A percentile compares a stretch with the other conserved stretches of the same genome.
phyloP scores from a whole-genome alignment of 768 basidiomycete species.

The Suillus sp. region DNA sequence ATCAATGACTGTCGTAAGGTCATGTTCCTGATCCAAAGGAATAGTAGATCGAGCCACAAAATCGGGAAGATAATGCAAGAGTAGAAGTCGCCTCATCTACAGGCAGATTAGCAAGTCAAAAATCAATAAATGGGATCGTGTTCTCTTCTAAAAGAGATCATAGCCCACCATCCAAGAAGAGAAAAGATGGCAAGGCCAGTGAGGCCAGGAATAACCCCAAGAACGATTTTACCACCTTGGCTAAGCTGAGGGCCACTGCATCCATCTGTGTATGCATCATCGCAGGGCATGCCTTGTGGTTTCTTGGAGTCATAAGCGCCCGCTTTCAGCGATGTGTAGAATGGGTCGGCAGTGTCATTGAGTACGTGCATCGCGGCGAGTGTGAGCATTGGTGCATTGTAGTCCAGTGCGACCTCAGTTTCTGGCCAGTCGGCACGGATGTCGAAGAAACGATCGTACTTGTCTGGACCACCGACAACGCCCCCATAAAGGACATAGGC shows the following conservation, averaged over 20 bases:
- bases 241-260: conserved; percentile 58
- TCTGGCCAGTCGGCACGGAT: conserved; percentile 89
- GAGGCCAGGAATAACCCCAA: conserved; percentile 65
- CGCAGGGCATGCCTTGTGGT: conserved; percentile 77
- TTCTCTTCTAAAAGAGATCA: not conserved
- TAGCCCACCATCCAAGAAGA: conserved; percentile 39
- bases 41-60: not conserved
- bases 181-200: conserved; percentile 61
- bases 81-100: not conserved
- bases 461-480: conserved; percentile 85
- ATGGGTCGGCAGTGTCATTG: conserved; percentile 71
- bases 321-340: conserved; percentile 68
- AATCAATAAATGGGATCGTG: conserved; percentile 5
- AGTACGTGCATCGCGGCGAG: conserved; percentile 79
- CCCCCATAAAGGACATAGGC: conserved; percentile 85
- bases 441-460: conserved; percentile 76
- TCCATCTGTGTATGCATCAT: conserved; percentile 60
- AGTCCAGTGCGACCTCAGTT: conserved; percentile 89
- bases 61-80: not conserved
- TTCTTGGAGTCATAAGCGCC: conserved; percentile 64
- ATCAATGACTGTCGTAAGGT: not conserved
- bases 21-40: not conserved
- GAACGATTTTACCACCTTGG: conserved; percentile 62
- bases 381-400: conserved; percentile 88
- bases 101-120: not conserved